Percentiles rank a stretch among this genome's conserved stretches.
These are phyloP conservation scores for Neurospora sp. DNA, from an alignment of 495 filamentous ascomycete genomes.

Conservation along the genomic window DNA sequence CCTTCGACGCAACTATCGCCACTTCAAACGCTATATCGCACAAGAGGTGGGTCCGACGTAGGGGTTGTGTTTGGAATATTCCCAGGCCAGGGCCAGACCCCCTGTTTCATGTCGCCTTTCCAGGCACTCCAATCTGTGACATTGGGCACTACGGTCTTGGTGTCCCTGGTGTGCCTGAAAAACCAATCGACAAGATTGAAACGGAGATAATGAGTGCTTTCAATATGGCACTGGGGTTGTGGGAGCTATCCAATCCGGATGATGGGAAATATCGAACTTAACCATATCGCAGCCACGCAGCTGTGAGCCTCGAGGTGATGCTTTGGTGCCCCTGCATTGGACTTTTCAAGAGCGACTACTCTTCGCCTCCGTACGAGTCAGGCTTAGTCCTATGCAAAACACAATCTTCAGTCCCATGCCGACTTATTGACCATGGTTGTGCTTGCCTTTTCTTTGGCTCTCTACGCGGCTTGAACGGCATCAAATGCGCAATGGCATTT, in stretches of 20 bases:
- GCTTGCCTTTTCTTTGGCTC: background rate
- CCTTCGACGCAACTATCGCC: slow-evolving; percentile 8
- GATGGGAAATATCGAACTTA: background rate
- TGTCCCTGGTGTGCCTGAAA: background rate
- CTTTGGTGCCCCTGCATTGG: background rate
- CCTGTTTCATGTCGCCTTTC: slow-evolving; percentile 29
- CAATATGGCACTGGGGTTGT: slow-evolving; percentile 4
- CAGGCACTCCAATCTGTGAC: slow-evolving; percentile 14
- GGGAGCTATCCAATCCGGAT: background rate
- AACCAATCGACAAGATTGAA: slow-evolving; percentile 4
- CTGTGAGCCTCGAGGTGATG: background rate
- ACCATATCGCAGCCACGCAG: background rate
- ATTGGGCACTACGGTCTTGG: slow-evolving; percentile 1
- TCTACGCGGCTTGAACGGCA: background rate
- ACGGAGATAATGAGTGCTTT: slow-evolving; percentile 10
- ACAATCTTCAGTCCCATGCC: background rate
- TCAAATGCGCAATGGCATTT: slow-evolving; percentile 3
- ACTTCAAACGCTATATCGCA: slow-evolving; percentile 14
- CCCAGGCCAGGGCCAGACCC: slow-evolving; percentile 19
- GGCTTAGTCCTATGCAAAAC: background rate
- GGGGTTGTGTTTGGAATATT: slow-evolving; percentile 25
- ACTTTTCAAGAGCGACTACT: background rate
- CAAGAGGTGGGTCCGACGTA: slow-evolving; percentile 4
- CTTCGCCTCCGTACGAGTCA: background rate
- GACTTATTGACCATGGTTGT: background rate